These are phyloP conservation scores for Lachnellula cervina DNA, from an alignment of 2,329 filamentous ascomycete species.

Conservation along the genomic window DNA sequence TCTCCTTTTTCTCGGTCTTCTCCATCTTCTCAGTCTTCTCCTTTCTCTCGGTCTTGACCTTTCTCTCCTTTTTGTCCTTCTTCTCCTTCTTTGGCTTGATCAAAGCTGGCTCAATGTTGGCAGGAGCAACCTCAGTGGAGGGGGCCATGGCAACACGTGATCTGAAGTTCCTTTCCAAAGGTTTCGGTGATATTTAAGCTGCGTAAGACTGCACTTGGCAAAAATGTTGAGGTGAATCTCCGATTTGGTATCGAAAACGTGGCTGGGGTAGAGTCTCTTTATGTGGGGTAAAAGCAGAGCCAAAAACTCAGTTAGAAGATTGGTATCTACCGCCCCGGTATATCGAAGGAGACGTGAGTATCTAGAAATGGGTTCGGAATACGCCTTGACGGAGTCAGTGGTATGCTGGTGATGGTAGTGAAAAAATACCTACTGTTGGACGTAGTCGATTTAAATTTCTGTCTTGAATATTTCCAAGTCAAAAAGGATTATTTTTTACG, in stretches of 20 bases:
- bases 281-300: too few species aligned
- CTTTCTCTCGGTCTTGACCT: not conserved
- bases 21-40: constrained; percentile 11
- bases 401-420: too few species aligned
- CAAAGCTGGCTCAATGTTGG: not conserved
- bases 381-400: too few species aligned
- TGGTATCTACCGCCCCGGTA: too few species aligned
- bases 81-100: constrained; percentile 5
- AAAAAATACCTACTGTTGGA: not conserved
- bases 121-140: not conserved
- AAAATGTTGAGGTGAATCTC: too few species aligned
- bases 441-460: not conserved
- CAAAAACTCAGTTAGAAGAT: too few species aligned
- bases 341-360: too few species aligned
- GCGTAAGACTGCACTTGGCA: not conserved
- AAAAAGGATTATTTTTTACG: not conserved
- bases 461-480: not conserved
- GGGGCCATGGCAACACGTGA: constrained; percentile 1
- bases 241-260: too few species aligned
- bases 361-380: too few species aligned
- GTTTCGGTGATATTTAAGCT: too few species aligned
- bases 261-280: too few species aligned
- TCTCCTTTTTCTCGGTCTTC: constrained; percentile 4
- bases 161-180: not conserved
- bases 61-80: constrained; percentile 2